A percentile compares a stretch with the other conserved stretches of the same genome.
These are phyloP conservation scores for Phytophthora citricola DNA, from an alignment of 352 stramenopile species.

Conservation along the genomic window DNA sequence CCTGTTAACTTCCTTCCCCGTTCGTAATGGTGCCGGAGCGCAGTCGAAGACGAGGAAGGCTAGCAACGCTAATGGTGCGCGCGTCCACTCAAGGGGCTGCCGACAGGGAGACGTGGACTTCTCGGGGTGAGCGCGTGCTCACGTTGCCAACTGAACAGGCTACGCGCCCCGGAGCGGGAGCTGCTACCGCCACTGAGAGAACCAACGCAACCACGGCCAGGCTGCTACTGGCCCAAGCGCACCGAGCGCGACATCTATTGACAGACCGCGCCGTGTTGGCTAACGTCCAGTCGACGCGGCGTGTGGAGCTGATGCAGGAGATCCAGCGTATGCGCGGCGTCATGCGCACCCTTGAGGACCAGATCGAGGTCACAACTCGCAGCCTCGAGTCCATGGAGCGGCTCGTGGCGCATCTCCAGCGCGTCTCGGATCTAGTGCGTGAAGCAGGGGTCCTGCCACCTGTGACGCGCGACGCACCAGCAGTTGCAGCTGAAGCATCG, in stretches of 20 bases:
- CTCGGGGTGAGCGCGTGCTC: constrained; percentile 20
- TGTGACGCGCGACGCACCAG: background rate
- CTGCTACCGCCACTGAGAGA: background rate
- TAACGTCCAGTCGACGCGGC: constrained; percentile 30
- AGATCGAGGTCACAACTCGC: constrained; percentile 44
- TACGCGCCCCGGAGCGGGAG: background rate
- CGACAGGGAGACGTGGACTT: constrained; percentile 10
- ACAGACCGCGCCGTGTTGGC: constrained; percentile 25
- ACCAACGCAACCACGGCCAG: background rate
- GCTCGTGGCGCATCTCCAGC: constrained; percentile 38
- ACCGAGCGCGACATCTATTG: constrained; percentile 32
- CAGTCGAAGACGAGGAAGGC: constrained; percentile 11
- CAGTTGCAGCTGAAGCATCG: background rate
- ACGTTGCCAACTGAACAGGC: constrained; percentile 11
- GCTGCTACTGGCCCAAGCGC: constrained; percentile 22
- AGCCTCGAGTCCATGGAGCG: constrained; percentile 41
- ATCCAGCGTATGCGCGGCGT: constrained; percentile 40
- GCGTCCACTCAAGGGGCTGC: background rate
- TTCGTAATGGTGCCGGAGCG: constrained; percentile 16
- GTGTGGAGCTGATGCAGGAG: constrained; percentile 46
- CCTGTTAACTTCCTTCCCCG: background rate
- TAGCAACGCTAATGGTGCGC: constrained; percentile 18
- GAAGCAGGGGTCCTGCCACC: constrained; percentile 10
- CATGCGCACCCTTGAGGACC: constrained; percentile 35
- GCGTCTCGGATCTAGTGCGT: constrained; percentile 31